phyloP scores from a whole-genome alignment of 768 basidiomycete genomes.

The Pisolithus sp. region DNA sequence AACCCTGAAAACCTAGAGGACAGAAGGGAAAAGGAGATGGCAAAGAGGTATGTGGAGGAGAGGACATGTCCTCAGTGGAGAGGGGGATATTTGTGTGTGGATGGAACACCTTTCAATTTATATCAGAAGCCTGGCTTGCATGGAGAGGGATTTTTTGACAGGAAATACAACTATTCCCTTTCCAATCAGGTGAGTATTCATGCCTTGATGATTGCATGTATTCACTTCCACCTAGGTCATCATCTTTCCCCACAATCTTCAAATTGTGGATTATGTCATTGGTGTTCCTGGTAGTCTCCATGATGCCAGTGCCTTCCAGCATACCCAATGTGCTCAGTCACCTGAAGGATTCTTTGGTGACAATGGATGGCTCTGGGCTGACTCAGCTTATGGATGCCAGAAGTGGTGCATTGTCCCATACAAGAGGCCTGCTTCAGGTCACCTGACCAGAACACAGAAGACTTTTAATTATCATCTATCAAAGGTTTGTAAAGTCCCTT shows the following conservation, averaged over 20 bases:
- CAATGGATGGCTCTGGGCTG: slow-evolving; percentile 10
- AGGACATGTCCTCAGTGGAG: not conserved
- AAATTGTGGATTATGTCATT: slow-evolving; percentile 9
- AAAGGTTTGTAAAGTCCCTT: not conserved
- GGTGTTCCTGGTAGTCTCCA: slow-evolving; percentile 7
- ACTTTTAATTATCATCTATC: slow-evolving; percentile 15
- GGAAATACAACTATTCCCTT: slow-evolving; percentile 15
- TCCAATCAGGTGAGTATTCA: slow-evolving; percentile 9
- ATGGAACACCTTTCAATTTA: not conserved
- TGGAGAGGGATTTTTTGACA: slow-evolving; percentile 12
- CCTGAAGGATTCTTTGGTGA: not conserved
- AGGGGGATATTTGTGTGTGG: slow-evolving; percentile 1
- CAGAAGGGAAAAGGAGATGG: slow-evolving; percentile 3
- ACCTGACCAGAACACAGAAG: slow-evolving; percentile 9
- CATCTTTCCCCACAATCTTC: slow-evolving; percentile 4
- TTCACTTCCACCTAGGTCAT: slow-evolving; percentile 1
- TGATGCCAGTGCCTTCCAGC: slow-evolving; percentile 3
- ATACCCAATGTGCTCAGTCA: not conserved
- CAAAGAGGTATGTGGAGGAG: not conserved
- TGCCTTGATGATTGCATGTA: not conserved
- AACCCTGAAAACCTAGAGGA: not conserved
- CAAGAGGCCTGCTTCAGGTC: slow-evolving; percentile 14
- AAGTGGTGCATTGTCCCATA: slow-evolving; percentile 20
- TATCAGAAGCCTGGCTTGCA: slow-evolving; percentile 6
- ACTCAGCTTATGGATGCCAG: slow-evolving; percentile 3